Evolutionary conservation across 352 stramenopile genomes (phyloP).

Genomic region (Globisporangium parvum): DNA sequence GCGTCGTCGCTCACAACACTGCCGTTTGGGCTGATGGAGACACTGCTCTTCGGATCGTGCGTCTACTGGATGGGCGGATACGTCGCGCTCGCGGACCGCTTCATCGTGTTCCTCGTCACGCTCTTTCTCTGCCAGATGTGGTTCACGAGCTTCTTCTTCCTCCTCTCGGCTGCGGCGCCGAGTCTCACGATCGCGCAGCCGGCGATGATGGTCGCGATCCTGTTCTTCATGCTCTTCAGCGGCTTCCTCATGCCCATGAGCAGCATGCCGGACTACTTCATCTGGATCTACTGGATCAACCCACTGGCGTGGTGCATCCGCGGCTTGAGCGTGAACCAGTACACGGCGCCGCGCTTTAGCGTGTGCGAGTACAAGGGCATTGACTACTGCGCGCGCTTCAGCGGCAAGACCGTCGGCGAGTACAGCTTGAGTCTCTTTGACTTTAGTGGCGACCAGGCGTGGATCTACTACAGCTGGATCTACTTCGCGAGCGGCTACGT

Average conservation of each 20-base stretch:
- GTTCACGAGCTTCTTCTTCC: slow-evolving; percentile 69
- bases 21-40: slow-evolving; percentile 61
- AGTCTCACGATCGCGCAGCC: slow-evolving; percentile 54
- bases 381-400: slow-evolving; percentile 41
- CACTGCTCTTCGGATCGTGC: slow-evolving; percentile 77
- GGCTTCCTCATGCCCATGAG: slow-evolving; percentile 56
- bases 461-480: slow-evolving; percentile 54
- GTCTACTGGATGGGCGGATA: slow-evolving; percentile 90
- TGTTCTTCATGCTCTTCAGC: slow-evolving; percentile 66
- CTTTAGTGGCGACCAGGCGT: slow-evolving; percentile 36
- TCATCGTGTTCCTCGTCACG: slow-evolving; percentile 56
- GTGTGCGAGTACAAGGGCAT: slow-evolving; percentile 41
- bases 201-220: slow-evolving; percentile 48
- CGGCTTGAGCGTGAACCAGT: slow-evolving; percentile 61
- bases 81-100: slow-evolving; percentile 29
- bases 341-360: slow-evolving; percentile 31
- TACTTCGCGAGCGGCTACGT: slow-evolving; percentile 45
- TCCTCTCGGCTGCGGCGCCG: slow-evolving; percentile 35
- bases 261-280: slow-evolving; percentile 56
- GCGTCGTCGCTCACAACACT: slow-evolving; percentile 40
- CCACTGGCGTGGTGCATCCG: slow-evolving; percentile 61
- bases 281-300: slow-evolving; percentile 82
- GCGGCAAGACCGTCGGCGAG: slow-evolving; percentile 29
- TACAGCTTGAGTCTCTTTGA: slow-evolving; percentile 45
- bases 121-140: slow-evolving; percentile 64